Base-by-base conservation (phyloP, 129 eudicot species). In the Deinandra increscens region DNA sequence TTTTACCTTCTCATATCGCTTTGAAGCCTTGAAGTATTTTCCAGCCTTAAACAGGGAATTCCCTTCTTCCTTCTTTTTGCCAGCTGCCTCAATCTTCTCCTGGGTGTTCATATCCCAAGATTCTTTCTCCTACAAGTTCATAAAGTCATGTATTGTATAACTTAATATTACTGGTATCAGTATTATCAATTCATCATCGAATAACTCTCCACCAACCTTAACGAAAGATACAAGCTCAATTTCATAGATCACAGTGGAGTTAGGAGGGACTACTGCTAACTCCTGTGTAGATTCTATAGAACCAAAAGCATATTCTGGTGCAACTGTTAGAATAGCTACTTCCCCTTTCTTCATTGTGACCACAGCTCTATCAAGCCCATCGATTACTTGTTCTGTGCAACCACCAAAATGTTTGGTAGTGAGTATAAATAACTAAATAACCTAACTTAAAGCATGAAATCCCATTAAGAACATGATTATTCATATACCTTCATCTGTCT, bases 281-380 rank as follows among this genome's bases (percentile, higher is more conserved):
- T 94, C 99, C 46, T 94, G 99, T 73, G 81, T 79, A 5, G 89
- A 81, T 60, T 82, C 97, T 7, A 83, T 60, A 20, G 96, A 76
- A 39, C 99, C 99, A 34, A 87, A 89, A 5, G 88, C 99, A 39
- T 83, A 89, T 55, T 94, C 97, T 0, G 96, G 97, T 45, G 88
- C 84, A 74, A 94, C 69, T 13, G 83, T 79, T 37, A 89, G 49
- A 49, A 74, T 13, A 15, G 99, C 97, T 19, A 80, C 81, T 68
- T 94, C 99, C 12, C 99, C 99, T 82, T 89, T 94, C 83, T 94
- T 94, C 99, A 94, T 94, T 56, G 90, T 77, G 62, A 77, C 23
- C 22, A 85, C 91, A 66, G 88, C 90, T 78, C 72, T 75, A 72
- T 94, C 99, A 45, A 94, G 76, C 60, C 96, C 99, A 60, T 94